phyloP scores from a whole-genome alignment of 2,329 filamentous ascomycete species.

The Neoarthrinium moseri region DNA sequence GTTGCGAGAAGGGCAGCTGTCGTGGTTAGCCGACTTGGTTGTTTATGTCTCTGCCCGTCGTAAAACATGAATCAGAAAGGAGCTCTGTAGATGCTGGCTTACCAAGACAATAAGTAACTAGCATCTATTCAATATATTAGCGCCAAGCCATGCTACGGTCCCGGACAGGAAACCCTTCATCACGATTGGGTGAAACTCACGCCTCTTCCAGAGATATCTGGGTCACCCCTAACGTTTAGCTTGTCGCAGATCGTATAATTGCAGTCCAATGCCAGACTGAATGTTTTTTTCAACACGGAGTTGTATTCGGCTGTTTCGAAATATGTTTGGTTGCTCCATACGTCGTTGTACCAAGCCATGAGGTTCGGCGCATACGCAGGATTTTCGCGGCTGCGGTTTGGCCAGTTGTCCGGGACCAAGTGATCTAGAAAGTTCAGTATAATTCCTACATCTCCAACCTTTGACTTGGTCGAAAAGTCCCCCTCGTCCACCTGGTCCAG shows the following conservation, averaged over 20 bases:
- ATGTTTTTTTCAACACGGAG: not conserved
- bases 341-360: not conserved
- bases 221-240: not conserved
- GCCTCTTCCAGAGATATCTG: not conserved
- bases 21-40: not conserved
- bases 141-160: not conserved
- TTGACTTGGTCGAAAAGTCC: not conserved
- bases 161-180: not conserved
- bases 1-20: not conserved
- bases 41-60: too few relatives aligned
- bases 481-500: too few relatives aligned
- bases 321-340: not conserved
- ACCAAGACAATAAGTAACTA: not conserved
- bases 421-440: not conserved
- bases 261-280: not conserved
- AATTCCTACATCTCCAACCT: not conserved
- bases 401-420: not conserved
- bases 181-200: not conserved
- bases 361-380: not conserved
- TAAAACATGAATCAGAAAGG: too few relatives aligned
- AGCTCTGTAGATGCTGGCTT: not conserved
- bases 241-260: not conserved
- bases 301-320: not conserved
- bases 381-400: not conserved
- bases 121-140: not conserved